Percentiles rank a stretch among this genome's conserved stretches.
These are phyloP conservation scores for Lolium multiflorum DNA, from an alignment of 176 grass and related monocot genomes.

Conservation along the genomic window DNA sequence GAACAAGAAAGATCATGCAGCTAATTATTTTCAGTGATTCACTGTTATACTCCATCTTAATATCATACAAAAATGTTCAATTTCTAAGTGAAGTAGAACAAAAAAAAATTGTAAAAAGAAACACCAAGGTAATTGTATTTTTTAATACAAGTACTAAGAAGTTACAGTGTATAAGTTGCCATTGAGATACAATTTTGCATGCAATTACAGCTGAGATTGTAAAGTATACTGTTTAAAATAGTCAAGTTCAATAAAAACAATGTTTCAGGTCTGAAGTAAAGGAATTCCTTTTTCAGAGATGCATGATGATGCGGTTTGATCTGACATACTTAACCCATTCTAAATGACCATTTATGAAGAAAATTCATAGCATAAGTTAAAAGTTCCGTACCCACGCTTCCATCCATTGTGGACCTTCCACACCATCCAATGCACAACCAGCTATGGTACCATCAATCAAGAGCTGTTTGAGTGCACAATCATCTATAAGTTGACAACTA, in stretches of 20 bases:
- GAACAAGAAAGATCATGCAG: no score
- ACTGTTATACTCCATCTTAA: neutral
- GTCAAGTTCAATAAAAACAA: neutral
- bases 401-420: constrained; percentile 99
- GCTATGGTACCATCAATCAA: constrained; percentile 91
- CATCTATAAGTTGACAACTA: constrained; percentile 95
- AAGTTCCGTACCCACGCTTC: constrained; percentile 92
- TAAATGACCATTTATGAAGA: constrained; percentile 39
- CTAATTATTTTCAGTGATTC: neutral
- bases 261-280: neutral
- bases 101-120: neutral
- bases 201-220: constrained; percentile 10
- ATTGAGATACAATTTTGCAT: neutral
- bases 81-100: neutral
- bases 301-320: constrained; percentile 6
- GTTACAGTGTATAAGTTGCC: neutral
- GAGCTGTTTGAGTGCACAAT: constrained; percentile 91
- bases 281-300: constrained; percentile 11
- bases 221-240: neutral
- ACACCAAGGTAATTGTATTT: neutral
- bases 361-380: constrained; percentile 39
- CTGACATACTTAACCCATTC: constrained; percentile 10
- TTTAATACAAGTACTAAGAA: constrained; percentile 3
- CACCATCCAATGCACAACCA: constrained; percentile 94
- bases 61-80: neutral